phyloP scores from a whole-genome alignment of 1,284 basidiomycete genomes.

The Bjerkandera adusta region DNA sequence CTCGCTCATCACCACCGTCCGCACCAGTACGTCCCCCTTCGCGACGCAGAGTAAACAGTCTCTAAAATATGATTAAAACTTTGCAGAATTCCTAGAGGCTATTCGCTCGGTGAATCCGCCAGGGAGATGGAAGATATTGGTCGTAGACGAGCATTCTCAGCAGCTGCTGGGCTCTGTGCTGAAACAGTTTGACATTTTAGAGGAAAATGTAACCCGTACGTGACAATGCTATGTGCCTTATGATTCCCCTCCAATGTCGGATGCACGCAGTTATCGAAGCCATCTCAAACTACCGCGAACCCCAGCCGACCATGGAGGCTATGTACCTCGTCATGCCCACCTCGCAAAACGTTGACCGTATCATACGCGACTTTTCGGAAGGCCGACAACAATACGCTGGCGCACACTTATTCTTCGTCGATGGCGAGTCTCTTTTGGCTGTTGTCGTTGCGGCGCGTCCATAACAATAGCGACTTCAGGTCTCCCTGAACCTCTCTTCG shows the following conservation, averaged over 20 bases:
- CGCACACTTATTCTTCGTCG: slow-evolving; percentile 94
- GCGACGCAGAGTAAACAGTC: background rate
- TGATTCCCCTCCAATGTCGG: slow-evolving; percentile 7
- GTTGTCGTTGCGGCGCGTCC: too few species aligned
- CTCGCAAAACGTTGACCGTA: slow-evolving; percentile 87
- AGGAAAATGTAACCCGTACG: slow-evolving; percentile 93
- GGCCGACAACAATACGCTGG: slow-evolving; percentile 76
- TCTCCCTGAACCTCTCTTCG: slow-evolving; percentile 72
- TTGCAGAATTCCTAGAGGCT: slow-evolving; percentile 72
- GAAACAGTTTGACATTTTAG: slow-evolving; percentile 90
- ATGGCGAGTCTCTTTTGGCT: slow-evolving; percentile 67
- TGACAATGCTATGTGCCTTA: slow-evolving; percentile 16
- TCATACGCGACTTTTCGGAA: slow-evolving; percentile 82
- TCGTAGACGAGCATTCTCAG: slow-evolving; percentile 92
- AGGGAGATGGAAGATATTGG: slow-evolving; percentile 92
- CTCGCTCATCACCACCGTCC: slow-evolving; percentile 48
- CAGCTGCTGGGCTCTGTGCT: slow-evolving; percentile 83
- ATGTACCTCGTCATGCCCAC: slow-evolving; percentile 96
- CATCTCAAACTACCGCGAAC: slow-evolving; percentile 70
- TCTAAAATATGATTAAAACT: background rate
- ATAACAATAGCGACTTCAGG: slow-evolving; percentile 50
- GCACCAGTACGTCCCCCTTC: slow-evolving; percentile 37
- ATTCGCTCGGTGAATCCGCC: slow-evolving; percentile 81
- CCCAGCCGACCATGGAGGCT: slow-evolving; percentile 82
- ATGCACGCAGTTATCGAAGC: slow-evolving; percentile 67